phyloP scores from a whole-genome alignment of 768 basidiomycete species.

The Amylocystis lapponica region DNA sequence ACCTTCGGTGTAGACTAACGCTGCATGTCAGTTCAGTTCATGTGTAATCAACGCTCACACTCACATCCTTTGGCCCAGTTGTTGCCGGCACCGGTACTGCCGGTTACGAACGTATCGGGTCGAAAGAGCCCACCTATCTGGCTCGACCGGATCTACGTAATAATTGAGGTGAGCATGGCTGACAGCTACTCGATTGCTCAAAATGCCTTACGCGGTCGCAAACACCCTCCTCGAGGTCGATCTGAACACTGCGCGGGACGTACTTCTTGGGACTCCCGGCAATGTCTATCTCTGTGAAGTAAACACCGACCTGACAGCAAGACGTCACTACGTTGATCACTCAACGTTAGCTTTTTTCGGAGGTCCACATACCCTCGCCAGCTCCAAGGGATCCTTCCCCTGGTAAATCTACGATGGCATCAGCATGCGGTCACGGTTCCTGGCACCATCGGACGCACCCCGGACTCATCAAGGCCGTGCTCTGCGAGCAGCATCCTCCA shows the following conservation, averaged over 20 bases:
- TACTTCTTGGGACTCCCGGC: conserved; percentile 54
- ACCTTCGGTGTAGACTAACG: conserved; percentile 85
- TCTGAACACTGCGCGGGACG: conserved; percentile 84
- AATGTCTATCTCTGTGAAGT: conserved; percentile 66
- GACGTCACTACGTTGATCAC: neutral
- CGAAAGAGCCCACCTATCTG: conserved; percentile 71
- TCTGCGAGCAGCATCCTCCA: conserved; percentile 87
- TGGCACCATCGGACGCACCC: conserved; percentile 37
- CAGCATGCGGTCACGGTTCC: neutral
- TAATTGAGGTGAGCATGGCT: no score
- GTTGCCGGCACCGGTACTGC: conserved; percentile 70
- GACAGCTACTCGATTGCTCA: no score
- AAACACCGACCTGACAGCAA: conserved; percentile 59
- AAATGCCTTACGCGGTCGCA: conserved; percentile 58
- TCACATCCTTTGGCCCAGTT: conserved; percentile 95
- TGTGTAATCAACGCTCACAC: conserved; percentile 21
- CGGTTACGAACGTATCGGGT: conserved; percentile 79
- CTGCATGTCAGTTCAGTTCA: neutral
- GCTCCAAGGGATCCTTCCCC: conserved; percentile 69
- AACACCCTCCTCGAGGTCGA: conserved; percentile 88
- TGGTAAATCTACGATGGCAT: conserved; percentile 46
- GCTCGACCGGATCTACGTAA: conserved; percentile 56
- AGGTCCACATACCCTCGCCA: conserved; percentile 51
- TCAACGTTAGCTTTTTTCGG: neutral
- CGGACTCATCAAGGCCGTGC: conserved; percentile 71